Percentiles rank a stretch among this genome's conserved stretches.
Evolutionary conservation across 208 protist species (phyloP).

Genomic region (Acanthamoeba sp.): DNA sequence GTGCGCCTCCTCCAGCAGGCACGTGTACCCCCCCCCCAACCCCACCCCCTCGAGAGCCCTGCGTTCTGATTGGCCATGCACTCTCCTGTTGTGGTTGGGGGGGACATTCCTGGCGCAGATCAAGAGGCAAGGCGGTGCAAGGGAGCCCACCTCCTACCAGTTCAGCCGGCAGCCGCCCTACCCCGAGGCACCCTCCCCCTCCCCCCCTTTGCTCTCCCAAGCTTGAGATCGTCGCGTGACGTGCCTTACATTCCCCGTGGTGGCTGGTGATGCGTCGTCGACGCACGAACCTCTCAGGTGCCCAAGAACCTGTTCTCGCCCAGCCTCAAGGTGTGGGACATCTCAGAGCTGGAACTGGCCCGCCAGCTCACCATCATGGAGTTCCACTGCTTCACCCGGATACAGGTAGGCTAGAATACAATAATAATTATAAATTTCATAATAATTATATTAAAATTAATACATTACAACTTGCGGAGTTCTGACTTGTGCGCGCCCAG

Average conservation of each 20-base stretch:
- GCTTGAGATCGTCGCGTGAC: too few relatives aligned
- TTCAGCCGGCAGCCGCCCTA: slow-evolving; percentile 46
- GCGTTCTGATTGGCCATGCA: too few relatives aligned
- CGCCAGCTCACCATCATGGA: slow-evolving; percentile 69
- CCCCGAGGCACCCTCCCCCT: neutral
- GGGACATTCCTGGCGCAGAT: neutral
- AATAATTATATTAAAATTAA: too few relatives aligned
- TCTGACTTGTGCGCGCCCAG: neutral
- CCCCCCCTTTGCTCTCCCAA: too few relatives aligned
- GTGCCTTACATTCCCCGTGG: too few relatives aligned
- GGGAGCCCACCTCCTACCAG: neutral
- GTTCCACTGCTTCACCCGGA: slow-evolving; percentile 51
- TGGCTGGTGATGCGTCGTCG: neutral
- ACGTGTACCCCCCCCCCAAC: too few relatives aligned
- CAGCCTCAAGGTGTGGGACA: slow-evolving; percentile 37
- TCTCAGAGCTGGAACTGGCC: slow-evolving; percentile 37
- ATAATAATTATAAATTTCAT: too few relatives aligned
- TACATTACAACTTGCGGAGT: too few relatives aligned
- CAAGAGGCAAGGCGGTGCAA: neutral
- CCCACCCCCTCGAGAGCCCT: too few relatives aligned
- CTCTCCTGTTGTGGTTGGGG: neutral
- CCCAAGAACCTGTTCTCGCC: slow-evolving; percentile 70
- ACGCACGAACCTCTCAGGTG: neutral
- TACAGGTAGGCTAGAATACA: too few relatives aligned
- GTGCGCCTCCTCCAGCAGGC: slow-evolving; percentile 55